Conservation (phyloP, 192 early-diverging fungal genomes). For the Coemansia sp. region DNA sequence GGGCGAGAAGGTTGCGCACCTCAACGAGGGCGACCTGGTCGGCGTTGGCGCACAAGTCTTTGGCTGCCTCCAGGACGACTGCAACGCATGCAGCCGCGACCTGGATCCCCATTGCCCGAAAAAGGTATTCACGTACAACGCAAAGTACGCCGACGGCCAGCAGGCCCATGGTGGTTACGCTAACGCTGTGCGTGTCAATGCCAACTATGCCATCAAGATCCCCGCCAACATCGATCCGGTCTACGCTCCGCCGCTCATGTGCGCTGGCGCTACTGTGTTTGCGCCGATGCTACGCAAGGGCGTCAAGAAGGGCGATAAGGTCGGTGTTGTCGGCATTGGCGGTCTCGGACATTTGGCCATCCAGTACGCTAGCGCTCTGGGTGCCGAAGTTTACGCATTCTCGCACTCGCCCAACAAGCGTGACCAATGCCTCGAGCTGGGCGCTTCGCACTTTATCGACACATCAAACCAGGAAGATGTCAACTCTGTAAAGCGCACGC, state of each 20-base stretch:
- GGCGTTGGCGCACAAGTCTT: slow-evolving; percentile 69
- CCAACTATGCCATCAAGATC: slow-evolving; percentile 64
- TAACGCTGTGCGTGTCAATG: slow-evolving; percentile 60
- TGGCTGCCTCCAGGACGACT: slow-evolving; percentile 55
- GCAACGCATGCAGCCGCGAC: slow-evolving; percentile 53
- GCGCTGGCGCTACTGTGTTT: slow-evolving; percentile 81
- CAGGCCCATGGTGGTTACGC: slow-evolving; percentile 60
- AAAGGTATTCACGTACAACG: slow-evolving; percentile 56
- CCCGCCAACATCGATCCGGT: slow-evolving; percentile 54
- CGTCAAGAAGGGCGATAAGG: slow-evolving; percentile 60
- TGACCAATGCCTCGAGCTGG: slow-evolving; percentile 59
- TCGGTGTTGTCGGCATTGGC: slow-evolving; percentile 77
- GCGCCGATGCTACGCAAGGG: slow-evolving; percentile 63
- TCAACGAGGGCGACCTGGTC: slow-evolving; percentile 62
- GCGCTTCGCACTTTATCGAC: slow-evolving; percentile 58
- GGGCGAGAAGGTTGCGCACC: slow-evolving; percentile 57
- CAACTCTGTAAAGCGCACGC: slow-evolving; percentile 20
- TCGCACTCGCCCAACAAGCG: slow-evolving; percentile 60
- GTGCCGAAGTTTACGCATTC: slow-evolving; percentile 55
- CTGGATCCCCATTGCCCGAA: slow-evolving; percentile 50
- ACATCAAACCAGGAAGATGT: slow-evolving; percentile 28
- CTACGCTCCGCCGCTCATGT: slow-evolving; percentile 74
- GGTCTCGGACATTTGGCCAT: slow-evolving; percentile 74
- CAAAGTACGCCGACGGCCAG: slow-evolving; percentile 55
- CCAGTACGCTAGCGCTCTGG: slow-evolving; percentile 60